Evolutionary conservation across 257 asterid species (phyloP).

Genomic region (Solanum medicagineum): DNA sequence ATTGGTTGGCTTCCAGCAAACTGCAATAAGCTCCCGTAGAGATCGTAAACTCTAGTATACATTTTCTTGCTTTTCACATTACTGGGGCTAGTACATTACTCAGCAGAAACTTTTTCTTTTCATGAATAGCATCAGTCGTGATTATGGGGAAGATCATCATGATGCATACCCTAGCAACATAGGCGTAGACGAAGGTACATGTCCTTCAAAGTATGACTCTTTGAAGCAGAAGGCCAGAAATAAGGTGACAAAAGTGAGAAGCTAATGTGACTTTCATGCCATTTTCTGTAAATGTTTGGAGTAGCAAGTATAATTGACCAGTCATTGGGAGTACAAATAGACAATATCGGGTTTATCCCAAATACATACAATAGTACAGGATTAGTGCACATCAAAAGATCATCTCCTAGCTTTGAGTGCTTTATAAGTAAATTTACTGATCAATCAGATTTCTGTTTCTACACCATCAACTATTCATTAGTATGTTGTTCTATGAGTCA

Average conservation of each 20-base stretch:
- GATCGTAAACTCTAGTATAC: background rate
- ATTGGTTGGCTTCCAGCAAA: conserved; percentile 64
- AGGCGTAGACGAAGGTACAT: background rate
- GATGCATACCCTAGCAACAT: background rate
- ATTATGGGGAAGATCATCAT: background rate
- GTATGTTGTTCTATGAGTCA: background rate
- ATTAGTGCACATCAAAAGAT: background rate
- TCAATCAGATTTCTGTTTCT: conserved; percentile 40
- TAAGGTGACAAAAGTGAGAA: background rate
- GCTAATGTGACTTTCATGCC: background rate
- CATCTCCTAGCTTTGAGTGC: background rate
- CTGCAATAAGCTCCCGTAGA: conserved; percentile 28
- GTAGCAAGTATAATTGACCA: background rate
- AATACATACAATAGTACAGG: background rate
- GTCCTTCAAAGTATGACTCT: background rate
- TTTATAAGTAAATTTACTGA: too few relatives aligned
- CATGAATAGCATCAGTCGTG: background rate
- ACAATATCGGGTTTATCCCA: background rate
- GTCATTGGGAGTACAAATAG: background rate
- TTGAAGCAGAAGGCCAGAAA: background rate
- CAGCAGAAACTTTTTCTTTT: background rate
- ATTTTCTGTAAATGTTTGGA: background rate
- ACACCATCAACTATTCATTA: conserved; percentile 10
- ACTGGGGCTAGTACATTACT: background rate
- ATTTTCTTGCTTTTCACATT: background rate